Evolutionary conservation across 306 rosid genomes (phyloP).

Genomic region (Rosa lucieae): DNA sequence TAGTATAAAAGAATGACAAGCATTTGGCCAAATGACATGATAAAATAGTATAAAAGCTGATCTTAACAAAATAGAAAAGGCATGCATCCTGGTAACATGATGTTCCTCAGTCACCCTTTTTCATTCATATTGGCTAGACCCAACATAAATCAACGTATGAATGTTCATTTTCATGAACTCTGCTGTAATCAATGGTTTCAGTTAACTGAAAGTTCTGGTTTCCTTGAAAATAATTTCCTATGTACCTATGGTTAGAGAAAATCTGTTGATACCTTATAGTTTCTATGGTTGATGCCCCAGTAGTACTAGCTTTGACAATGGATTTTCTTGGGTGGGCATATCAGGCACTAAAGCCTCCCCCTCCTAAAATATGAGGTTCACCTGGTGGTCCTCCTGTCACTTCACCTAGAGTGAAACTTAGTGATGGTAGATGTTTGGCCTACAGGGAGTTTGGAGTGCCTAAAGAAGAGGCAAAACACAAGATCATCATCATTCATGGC

Average conservation of each 20-base stretch:
- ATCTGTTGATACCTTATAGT: not conserved
- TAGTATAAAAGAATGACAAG: too few species aligned
- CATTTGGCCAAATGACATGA: too few species aligned
- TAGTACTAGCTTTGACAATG: constrained; percentile 47
- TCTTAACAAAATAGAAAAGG: too few species aligned
- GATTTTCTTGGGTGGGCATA: constrained; percentile 57
- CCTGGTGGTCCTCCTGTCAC: constrained; percentile 57
- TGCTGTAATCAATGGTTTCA: not conserved
- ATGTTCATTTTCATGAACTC: not conserved
- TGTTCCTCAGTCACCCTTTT: not conserved
- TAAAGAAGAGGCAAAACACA: constrained; percentile 62
- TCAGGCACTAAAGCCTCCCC: constrained; percentile 58
- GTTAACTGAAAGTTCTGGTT: not conserved
- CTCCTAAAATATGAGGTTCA: constrained; percentile 64
- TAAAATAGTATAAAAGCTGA: too few species aligned
- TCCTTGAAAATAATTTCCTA: not conserved
- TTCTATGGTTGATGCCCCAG: constrained; percentile 38
- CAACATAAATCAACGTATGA: not conserved
- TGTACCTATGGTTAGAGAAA: not conserved
- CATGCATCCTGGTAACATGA: not conserved
- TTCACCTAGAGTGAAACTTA: constrained; percentile 66
- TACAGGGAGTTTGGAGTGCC: constrained; percentile 67
- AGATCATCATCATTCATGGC: constrained; percentile 70
- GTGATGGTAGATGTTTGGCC: constrained; percentile 78
- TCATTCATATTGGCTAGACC: not conserved